phyloP scores from a whole-genome alignment of 176 grass and related monocot species.

The Lolium multiflorum region DNA sequence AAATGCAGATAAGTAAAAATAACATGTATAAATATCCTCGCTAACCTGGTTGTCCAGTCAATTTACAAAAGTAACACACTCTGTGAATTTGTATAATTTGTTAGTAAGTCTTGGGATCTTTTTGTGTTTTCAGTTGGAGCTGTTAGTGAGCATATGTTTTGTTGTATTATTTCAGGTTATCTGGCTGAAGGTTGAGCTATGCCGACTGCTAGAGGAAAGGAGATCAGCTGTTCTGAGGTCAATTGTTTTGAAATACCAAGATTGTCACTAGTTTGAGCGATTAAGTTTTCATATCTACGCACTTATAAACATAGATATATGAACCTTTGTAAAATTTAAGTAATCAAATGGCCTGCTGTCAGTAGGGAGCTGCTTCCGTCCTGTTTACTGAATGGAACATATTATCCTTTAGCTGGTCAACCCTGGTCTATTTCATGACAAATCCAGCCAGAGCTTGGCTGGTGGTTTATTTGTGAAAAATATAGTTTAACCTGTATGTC shows the following conservation, averaged over 20 bases:
- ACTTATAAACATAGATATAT: constrained; percentile 6
- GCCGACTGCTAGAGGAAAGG: constrained; percentile 89
- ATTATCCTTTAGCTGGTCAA: constrained; percentile 4
- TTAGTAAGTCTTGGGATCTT: not conserved
- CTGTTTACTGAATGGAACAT: not conserved
- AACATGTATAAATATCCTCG: not conserved
- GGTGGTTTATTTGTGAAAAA: not conserved
- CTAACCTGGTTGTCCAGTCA: not conserved
- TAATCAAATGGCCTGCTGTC: constrained; percentile 4
- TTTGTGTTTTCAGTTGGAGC: constrained; percentile 32
- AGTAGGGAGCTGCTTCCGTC: not conserved
- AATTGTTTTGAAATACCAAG: constrained; percentile 45
- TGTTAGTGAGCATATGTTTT: constrained; percentile 20
- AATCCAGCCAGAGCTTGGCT: constrained; percentile 5
- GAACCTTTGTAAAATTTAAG: constrained; percentile 11
- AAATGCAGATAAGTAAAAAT: not conserved
- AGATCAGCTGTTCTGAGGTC: constrained; percentile 91
- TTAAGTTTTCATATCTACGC: constrained; percentile 16
- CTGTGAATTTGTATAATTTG: too few species aligned
- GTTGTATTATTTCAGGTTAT: constrained; percentile 57
- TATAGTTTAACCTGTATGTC: not conserved
- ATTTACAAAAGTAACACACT: constrained; percentile 9
- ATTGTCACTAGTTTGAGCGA: constrained; percentile 6
- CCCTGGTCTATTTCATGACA: not conserved
- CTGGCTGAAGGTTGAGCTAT: constrained; percentile 95